Evolutionary conservation across 176 grass and related monocot genomes (phyloP), one percentile per base, ranked within the genome.

Genomic region (Saccharum officinarum): DNA sequence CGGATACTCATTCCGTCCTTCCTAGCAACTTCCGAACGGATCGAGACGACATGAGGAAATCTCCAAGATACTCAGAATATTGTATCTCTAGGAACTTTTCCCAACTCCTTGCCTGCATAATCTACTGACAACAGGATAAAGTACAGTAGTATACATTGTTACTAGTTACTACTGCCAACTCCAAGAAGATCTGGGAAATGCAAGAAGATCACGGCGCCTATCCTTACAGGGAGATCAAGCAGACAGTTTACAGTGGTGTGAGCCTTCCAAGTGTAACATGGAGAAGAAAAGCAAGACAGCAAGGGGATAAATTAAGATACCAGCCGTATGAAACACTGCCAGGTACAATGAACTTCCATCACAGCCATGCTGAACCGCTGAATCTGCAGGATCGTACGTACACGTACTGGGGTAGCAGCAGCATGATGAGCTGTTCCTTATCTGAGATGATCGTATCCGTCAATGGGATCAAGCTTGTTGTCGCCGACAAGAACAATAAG

Each of bases 401-500:
- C 84, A 83, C 73, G 88, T 86, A 90, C 66, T 22, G 18, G 9
- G 46, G 25, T 75, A 68, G 38, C 75, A 86, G 68, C 60, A 70
- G 68, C 80, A 69, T 7, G 23, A 84, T 87, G 85, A 91, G 89
- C 85, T 87, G 85, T 91, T 49, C 3, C 61, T 76, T 83, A 84
- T 87, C 84, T 69, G 49, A 80, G 75, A 84, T 7, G 52, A 80
- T 84, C 62, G 12, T 87, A 87, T 91, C 85, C 69, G 40, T 90
- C 84, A 87, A 87, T 76, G 62, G 44, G 60, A 84, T 81, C 76
- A 84, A 75, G 81, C 30, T 77, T 84, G 84, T 26, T 87, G 69
- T 91, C 71, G 34, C 76, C 63, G 81, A 91, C 89, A 91, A 34
- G 81, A 87, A 84, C 71, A 87, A 84, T 87, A 80, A 85, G 33